phyloP scores from a whole-genome alignment of 306 rosid species.

The Arachis hypogaea region DNA sequence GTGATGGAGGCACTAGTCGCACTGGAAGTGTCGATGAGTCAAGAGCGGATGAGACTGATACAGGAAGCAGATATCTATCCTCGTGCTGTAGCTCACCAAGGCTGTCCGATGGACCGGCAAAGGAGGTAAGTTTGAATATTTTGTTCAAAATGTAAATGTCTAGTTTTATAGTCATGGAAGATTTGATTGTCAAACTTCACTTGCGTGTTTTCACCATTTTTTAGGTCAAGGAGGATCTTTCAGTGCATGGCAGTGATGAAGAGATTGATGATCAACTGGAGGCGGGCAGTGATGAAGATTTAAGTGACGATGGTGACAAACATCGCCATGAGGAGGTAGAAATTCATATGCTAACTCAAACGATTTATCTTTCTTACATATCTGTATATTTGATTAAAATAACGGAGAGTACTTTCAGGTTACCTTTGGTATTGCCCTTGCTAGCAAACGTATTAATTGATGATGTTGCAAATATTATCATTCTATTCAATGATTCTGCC shows the following conservation, averaged over 20 bases:
- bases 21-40: slow-evolving; percentile 83
- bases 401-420: slow-evolving; percentile 2
- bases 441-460: not conserved
- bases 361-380: not conserved
- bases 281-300: slow-evolving; percentile 73
- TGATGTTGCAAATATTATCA: not conserved
- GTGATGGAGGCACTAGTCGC: slow-evolving; percentile 72
- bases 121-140: slow-evolving; percentile 58
- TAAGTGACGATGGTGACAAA: slow-evolving; percentile 60
- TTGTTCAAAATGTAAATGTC: not conserved
- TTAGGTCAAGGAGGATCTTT: slow-evolving; percentile 72
- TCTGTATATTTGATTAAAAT: not conserved
- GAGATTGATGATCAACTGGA: slow-evolving; percentile 72
- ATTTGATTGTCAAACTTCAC: not conserved
- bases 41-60: slow-evolving; percentile 68
- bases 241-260: slow-evolving; percentile 83
- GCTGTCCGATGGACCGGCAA: slow-evolving; percentile 65
- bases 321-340: slow-evolving; percentile 65
- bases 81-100: slow-evolving; percentile 86
- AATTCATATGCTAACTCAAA: not conserved
- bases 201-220: not conserved
- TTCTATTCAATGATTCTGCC: slow-evolving; percentile 9
- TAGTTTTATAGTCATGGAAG: not conserved
- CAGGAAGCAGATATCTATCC: slow-evolving; percentile 68
- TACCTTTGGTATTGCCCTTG: slow-evolving; percentile 15